These are phyloP conservation scores for Ambrosia artemisiifolia DNA, from an alignment of 129 eudicot species.

Conservation along the genomic window DNA sequence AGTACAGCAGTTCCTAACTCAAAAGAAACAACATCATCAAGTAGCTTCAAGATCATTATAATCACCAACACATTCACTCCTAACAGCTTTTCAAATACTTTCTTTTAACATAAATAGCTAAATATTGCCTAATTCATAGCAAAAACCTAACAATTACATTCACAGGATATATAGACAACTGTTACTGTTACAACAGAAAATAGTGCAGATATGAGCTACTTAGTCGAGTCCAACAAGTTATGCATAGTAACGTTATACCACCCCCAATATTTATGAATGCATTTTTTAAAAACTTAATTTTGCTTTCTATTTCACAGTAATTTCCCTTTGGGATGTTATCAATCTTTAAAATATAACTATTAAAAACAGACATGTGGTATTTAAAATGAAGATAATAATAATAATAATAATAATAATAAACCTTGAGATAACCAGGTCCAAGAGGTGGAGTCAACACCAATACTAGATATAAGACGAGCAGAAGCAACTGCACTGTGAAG, in stretches of 20 bases:
- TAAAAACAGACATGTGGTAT: not conserved
- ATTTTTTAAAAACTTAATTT: no score
- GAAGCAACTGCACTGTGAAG: constrained; percentile 72
- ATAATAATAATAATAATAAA: not conserved
- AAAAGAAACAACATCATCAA: constrained; percentile 8
- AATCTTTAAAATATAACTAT: no score
- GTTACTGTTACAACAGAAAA: no score
- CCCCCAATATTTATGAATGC: no score
- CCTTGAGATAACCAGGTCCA: constrained; percentile 91
- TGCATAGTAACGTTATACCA: no score
- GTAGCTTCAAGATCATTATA: not conserved
- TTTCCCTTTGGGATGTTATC: no score
- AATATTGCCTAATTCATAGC: not conserved
- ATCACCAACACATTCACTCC: constrained; percentile 5
- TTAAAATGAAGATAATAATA: not conserved
- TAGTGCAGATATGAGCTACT: not conserved
- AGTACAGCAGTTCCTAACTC: not conserved
- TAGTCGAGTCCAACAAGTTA: no score
- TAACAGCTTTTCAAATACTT: not conserved
- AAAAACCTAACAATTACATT: not conserved
- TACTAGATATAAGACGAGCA: constrained; percentile 65
- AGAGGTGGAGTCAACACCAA: constrained; percentile 58
- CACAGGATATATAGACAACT: not conserved
- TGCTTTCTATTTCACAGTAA: no score
- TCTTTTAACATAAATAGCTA: not conserved